phyloP scores from a whole-genome alignment of 2,329 filamentous ascomycete genomes.

The Stagonosporopsis tanaceti region DNA sequence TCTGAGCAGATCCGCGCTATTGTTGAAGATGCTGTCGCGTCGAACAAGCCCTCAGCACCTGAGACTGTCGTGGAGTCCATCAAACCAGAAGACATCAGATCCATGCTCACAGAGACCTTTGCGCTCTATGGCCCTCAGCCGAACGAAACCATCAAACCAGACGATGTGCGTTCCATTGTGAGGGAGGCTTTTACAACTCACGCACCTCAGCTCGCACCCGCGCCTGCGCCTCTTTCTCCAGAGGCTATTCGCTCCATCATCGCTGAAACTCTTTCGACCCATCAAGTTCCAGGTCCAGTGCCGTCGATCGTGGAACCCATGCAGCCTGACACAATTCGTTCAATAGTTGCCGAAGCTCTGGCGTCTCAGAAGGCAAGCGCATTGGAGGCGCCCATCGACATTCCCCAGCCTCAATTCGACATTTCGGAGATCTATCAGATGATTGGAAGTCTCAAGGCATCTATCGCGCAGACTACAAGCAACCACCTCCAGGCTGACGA shows the following conservation, averaged over 20 bases:
- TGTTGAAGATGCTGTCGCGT: constrained; percentile 69
- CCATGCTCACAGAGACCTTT: constrained; percentile 35
- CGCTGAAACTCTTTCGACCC: constrained; percentile 37
- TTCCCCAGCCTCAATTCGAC: constrained; percentile 48
- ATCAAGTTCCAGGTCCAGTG: constrained; percentile 28
- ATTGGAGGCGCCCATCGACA: constrained; percentile 43
- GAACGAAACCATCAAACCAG: constrained; percentile 52
- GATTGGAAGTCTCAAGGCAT: constrained; percentile 58
- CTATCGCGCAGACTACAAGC: constrained; percentile 56
- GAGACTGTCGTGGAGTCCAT: constrained; percentile 31
- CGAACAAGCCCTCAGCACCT: constrained; percentile 45
- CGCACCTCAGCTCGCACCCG: constrained; percentile 19
- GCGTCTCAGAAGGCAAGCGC: constrained; percentile 41
- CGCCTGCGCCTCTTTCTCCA: constrained; percentile 30
- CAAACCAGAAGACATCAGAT: constrained; percentile 40
- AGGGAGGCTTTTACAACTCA: constrained; percentile 68
- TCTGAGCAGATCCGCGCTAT: constrained; percentile 76
- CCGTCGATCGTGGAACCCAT: constrained; percentile 36
- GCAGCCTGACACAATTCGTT: constrained; percentile 45
- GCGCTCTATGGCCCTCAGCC: constrained; percentile 32
- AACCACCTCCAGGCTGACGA: constrained; percentile 57
- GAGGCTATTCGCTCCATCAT: constrained; percentile 40
- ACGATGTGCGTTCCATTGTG: constrained; percentile 40
- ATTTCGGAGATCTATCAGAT: constrained; percentile 57
- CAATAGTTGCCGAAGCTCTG: constrained; percentile 46